Base-by-base conservation (phyloP, 75 land plant species). In the Picea glauca region DNA sequence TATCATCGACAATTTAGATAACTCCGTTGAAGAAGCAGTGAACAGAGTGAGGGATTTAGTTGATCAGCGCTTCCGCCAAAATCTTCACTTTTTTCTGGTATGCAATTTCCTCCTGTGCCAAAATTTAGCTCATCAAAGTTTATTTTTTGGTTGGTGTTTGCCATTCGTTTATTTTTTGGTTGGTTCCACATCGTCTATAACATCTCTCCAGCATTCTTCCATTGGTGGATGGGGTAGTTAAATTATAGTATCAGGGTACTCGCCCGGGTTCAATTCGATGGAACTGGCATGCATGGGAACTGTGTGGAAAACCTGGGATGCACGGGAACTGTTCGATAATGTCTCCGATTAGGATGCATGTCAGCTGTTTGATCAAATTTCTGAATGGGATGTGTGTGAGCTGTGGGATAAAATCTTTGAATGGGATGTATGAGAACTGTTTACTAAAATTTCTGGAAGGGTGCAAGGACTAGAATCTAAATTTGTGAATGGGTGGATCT, bases 1-100 rank as follows among this genome's bases (percentile, higher is more conserved):
- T 20, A 84, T 94, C 62, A 83, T 94, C 58, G 98, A 94, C 70
- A 93, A 93, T 79, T 82, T 94, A 17, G 83, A 87, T 60, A 94
- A 94, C 64, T 78, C 98, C 0, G 81, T 80, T 17, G 80, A 85
- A 56, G 98, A 88, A 75, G 91, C 96, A 5, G 80, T 94, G 74
- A 77, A 85, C 8, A 65, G 96, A 20, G 90, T 94, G 15, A 61
- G 78, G 70, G 80, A 84, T 13, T 79, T 93, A 57, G 96, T 86
- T 33, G 93, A 92, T 13, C 83, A 87, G 61, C 68, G 83, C 30
- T 82, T 84, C 74, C 78, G 90, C 31, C 4, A 58, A 56, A 88
- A 91, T 43, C 85, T 94, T 15, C 35, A 79, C 15, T 93, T 94
- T 75, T 72, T 72, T 78, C 66, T 85, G 85, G 97, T 94, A 82